These are phyloP conservation scores for Fusarium bulbicola DNA, from an alignment of 2,329 filamentous ascomycete genomes.

Conservation along the genomic window DNA sequence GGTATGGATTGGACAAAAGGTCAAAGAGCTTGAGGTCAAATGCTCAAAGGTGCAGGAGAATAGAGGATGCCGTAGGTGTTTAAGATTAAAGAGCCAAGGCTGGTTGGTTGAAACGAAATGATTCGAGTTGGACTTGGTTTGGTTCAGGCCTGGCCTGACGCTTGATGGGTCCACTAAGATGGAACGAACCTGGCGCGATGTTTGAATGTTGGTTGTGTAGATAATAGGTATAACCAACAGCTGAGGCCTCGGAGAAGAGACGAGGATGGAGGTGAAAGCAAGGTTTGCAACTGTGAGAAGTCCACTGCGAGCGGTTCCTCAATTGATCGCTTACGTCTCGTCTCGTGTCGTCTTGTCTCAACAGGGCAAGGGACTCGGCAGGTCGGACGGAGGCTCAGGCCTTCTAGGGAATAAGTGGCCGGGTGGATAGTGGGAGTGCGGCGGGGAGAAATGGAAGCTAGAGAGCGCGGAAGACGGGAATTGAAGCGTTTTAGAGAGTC, in stretches of 20 bases:
- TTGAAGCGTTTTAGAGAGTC: slow-evolving; percentile 27
- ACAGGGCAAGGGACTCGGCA: slow-evolving; percentile 6
- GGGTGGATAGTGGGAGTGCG: slow-evolving; percentile 9
- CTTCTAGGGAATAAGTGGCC: slow-evolving; percentile 17
- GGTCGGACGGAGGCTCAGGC: slow-evolving; percentile 15
- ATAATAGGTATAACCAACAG: slow-evolving; percentile 12
- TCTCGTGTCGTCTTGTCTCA: slow-evolving; percentile 9
- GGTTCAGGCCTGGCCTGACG: slow-evolving; percentile 2
- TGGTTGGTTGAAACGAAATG: slow-evolving; percentile 29
- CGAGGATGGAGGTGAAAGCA: neutral
- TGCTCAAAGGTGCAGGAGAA: neutral
- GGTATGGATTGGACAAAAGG: neutral
- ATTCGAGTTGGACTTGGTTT: slow-evolving; percentile 17
- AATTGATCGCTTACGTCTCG: slow-evolving; percentile 6
- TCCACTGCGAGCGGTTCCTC: slow-evolving; percentile 7
- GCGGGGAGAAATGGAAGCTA: slow-evolving; percentile 18
- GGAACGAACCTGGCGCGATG: slow-evolving; percentile 18
- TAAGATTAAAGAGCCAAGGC: slow-evolving; percentile 17
- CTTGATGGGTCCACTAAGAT: slow-evolving; percentile 27
- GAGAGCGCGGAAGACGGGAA: slow-evolving; percentile 32
- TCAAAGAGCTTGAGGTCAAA: slow-evolving; percentile 4
- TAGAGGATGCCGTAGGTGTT: neutral
- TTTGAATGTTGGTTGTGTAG: neutral
- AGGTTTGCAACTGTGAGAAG: slow-evolving; percentile 4
- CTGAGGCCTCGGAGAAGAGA: neutral